phyloP scores from a whole-genome alignment of 352 stramenopile genomes.

The Peronospora belbahrii region DNA sequence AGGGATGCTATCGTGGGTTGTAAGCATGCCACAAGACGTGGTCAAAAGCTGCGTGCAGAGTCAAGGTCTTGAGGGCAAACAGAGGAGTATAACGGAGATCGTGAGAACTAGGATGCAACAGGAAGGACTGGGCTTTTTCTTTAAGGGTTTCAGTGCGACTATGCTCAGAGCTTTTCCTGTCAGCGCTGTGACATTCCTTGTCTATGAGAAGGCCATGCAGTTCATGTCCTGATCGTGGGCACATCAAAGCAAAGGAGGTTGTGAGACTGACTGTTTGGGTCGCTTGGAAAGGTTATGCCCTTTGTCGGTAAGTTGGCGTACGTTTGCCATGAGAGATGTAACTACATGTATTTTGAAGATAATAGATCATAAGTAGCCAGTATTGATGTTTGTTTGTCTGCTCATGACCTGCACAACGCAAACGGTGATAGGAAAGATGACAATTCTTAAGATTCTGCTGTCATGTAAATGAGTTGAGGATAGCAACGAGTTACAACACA shows the following conservation, averaged over 20 bases:
- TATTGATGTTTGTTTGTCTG: background rate
- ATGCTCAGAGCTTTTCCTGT: slow-evolving; percentile 79
- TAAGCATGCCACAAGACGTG: slow-evolving; percentile 83
- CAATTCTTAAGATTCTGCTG: too few species aligned
- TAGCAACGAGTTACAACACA: too few species aligned
- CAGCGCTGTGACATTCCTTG: slow-evolving; percentile 77
- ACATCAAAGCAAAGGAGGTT: background rate
- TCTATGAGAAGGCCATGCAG: slow-evolving; percentile 82
- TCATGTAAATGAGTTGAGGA: too few species aligned
- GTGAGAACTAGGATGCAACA: slow-evolving; percentile 33
- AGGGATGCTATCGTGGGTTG: slow-evolving; percentile 69
- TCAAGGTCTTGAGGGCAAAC: slow-evolving; percentile 35
- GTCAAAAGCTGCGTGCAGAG: slow-evolving; percentile 88
- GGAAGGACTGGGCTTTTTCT: slow-evolving; percentile 61
- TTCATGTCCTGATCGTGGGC: slow-evolving; percentile 44
- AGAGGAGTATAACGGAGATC: slow-evolving; percentile 41
- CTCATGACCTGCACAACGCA: too few species aligned
- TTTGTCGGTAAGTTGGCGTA: background rate
- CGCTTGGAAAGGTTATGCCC: background rate
- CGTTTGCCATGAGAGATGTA: background rate
- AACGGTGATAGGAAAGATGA: too few species aligned
- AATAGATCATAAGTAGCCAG: slow-evolving; percentile 1
- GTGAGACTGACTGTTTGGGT: too few species aligned
- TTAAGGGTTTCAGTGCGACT: slow-evolving; percentile 74
- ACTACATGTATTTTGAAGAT: slow-evolving; percentile 9